Conservation (phyloP, 129 eudicot species). For the Sambucus nigra region DNA sequence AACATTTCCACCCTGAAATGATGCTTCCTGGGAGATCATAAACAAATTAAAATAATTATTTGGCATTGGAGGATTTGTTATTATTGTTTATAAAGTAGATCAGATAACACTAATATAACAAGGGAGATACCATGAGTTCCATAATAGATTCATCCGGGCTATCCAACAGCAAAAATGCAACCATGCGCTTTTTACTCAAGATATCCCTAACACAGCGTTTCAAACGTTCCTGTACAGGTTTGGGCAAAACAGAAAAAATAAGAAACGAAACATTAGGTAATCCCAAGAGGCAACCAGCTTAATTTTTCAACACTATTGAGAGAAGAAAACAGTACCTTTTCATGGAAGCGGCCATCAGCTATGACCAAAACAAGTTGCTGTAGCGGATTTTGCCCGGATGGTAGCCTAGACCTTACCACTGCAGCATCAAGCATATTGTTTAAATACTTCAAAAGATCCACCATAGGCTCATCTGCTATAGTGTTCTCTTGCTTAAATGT, state of each 20-base stretch:
- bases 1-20: constrained; percentile 28
- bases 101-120: background rate
- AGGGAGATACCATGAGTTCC: constrained; percentile 44
- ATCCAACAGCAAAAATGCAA: constrained; percentile 78
- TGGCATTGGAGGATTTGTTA: background rate
- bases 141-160: constrained; percentile 68
- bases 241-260: background rate
- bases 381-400: constrained; percentile 81
- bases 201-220: constrained; percentile 71
- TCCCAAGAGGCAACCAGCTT: constrained; percentile 1
- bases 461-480: constrained; percentile 85
- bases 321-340: constrained; percentile 35
- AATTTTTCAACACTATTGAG: background rate
- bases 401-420: constrained; percentile 60
- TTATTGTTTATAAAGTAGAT: background rate
- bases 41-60: background rate
- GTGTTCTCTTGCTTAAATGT: constrained; percentile 95
- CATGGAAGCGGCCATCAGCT: constrained; percentile 88
- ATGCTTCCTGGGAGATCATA: constrained; percentile 45
- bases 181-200: constrained; percentile 75
- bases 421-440: constrained; percentile 73
- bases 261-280: background rate
- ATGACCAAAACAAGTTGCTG: constrained; percentile 92
- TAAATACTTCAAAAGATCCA: constrained; percentile 64
- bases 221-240: constrained; percentile 48